Evolutionary conservation across 192 early-diverging fungal genomes (phyloP), one percentile per base, ranked within the genome.

Genomic region (Chytriomyces hyalinus): DNA sequence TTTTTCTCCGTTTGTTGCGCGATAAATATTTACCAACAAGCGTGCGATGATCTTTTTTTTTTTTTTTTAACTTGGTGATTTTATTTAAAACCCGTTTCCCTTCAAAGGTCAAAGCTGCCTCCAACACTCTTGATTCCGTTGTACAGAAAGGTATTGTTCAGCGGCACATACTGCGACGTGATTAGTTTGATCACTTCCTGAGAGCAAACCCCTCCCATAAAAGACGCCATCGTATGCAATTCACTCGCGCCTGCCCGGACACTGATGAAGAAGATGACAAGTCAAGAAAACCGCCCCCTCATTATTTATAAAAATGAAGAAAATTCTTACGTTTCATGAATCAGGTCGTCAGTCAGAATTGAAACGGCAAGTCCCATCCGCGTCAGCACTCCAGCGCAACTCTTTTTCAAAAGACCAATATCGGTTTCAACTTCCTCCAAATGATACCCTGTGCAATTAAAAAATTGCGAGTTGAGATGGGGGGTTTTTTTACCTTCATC

Each of bases 131-230:
- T 87, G 46, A 95, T 88, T 28, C 95, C 94, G 76, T 98, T 92
- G 76, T 94, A 93, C 13, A 99, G 82, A 64, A 90, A 90, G 0
- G 92, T 90, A 80, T 97, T 97, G 83, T 94, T 88, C 63, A 96
- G 81, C 2, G 96, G 96, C 63, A 96, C 91, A 78, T 99, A 99
- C 84, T 99, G 97, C 61, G 87, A 86, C 3, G 97, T 99, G 49
- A 98, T 89, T 51, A 99, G 79, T 86, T 99, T 99, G 86, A 98
- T 97, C 36, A 91, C 84, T 81, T 99, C 97, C 76, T 99, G 97
- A 11, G 94, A 88, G 20, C 92, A 93, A 46, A 99, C 84, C 24
- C 96, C 97, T 51, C 96, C 97, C 70, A 92, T 85, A 17, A 97
- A 77, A 6, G 94, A 90, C 0, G 95, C 92, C 51, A 95, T 90